A percentile compares a stretch with the other conserved stretches of the same genome.
Conservation (phyloP, 2,329 filamentous ascomycete species). For the Myriangium duriaei region DNA sequence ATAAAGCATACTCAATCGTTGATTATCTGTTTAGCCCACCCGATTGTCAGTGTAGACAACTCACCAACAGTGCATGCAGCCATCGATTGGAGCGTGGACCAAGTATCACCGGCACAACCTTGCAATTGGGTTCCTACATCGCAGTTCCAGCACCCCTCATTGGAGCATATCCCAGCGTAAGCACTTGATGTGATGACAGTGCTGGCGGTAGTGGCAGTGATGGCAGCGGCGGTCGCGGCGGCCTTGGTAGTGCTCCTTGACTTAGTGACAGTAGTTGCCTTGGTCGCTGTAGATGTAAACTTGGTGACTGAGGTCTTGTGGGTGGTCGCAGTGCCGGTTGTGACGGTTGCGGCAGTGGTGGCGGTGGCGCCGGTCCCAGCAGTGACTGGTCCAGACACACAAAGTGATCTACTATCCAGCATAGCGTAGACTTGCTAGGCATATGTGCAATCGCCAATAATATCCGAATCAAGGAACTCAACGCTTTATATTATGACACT, state of each 20-base stretch:
- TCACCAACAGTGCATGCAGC: neutral
- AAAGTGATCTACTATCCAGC: neutral
- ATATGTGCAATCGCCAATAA: neutral
- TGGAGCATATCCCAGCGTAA: neutral
- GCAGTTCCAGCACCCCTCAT: neutral
- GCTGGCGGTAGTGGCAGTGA: too few relatives aligned
- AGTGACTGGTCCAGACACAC: neutral
- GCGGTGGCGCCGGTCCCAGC: neutral
- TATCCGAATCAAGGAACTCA: neutral
- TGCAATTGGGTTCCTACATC: neutral
- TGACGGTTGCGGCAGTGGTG: neutral
- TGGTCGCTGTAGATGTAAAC: neutral
- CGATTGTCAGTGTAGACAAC: too few relatives aligned
- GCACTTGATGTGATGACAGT: neutral
- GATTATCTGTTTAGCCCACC: too few relatives aligned
- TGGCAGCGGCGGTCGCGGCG: neutral
- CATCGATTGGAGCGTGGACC: neutral
- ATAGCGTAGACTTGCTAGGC: neutral
- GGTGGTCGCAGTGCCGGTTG: too few relatives aligned
- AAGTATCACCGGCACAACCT: neutral
- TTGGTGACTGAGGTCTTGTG: neutral
- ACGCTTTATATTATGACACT: constrained; percentile 51
- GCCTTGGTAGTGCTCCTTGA: neutral
- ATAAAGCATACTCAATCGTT: too few relatives aligned
- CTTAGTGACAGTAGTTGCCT: neutral